These are phyloP conservation scores for Sphaerulina musiva DNA, from an alignment of 2,329 filamentous ascomycete species.

Conservation along the genomic window DNA sequence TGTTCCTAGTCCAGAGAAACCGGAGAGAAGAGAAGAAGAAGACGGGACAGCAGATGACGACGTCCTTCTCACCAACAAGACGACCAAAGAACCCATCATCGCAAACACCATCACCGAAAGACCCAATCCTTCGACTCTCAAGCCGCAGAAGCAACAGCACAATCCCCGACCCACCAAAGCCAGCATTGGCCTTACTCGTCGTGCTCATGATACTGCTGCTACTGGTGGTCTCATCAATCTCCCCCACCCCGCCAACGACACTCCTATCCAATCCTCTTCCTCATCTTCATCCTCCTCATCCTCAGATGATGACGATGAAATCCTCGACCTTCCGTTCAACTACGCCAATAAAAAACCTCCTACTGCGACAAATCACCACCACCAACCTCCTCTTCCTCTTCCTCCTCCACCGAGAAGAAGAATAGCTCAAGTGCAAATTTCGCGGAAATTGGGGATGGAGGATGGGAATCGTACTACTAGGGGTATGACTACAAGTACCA, in stretches of 20 bases:
- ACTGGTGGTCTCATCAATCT: too few relatives aligned
- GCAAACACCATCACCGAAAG: background rate
- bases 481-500: too few relatives aligned
- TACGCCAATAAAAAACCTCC: background rate
- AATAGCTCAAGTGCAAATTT: background rate
- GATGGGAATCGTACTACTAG: too few relatives aligned
- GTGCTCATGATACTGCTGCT: too few relatives aligned
- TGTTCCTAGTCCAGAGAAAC: slow-evolving; percentile 10
- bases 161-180: background rate
- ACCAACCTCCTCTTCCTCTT: too few relatives aligned
- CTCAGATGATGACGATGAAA: background rate
- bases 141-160: background rate
- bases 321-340: background rate
- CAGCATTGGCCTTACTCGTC: too few relatives aligned
- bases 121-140: slow-evolving; percentile 1
- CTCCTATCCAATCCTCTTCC: too few relatives aligned
- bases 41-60: too few relatives aligned
- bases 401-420: background rate
- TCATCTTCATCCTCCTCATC: too few relatives aligned
- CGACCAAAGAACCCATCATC: background rate
- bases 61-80: too few relatives aligned
- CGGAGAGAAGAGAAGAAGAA: slow-evolving; percentile 5
- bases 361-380: too few relatives aligned
- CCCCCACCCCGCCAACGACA: too few relatives aligned
- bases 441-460: background rate